A percentile compares a stretch with the other conserved stretches of the same genome.
These are phyloP conservation scores for Colletotrichum salicis DNA, from an alignment of 2,329 filamentous ascomycete genomes.

Conservation along the genomic window DNA sequence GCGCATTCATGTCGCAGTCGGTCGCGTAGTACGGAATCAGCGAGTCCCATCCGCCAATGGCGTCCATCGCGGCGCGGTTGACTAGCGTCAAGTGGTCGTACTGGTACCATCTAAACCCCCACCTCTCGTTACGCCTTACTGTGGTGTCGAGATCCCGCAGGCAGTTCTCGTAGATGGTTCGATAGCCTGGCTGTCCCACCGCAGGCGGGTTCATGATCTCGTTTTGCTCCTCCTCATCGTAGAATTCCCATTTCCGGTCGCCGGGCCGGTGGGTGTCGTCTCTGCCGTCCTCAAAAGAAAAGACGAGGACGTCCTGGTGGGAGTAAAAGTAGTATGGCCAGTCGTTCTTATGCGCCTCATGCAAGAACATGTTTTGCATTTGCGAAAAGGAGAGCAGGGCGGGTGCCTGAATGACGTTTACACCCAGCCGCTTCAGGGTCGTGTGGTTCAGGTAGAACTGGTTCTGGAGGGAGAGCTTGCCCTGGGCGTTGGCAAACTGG, in stretches of 20 bases:
- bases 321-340: slow-evolving; percentile 66
- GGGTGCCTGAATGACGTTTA: slow-evolving; percentile 61
- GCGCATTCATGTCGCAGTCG: slow-evolving; percentile 66
- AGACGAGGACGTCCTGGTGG: slow-evolving; percentile 64
- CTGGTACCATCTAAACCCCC: slow-evolving; percentile 66
- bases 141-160: slow-evolving; percentile 49
- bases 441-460: slow-evolving; percentile 67
- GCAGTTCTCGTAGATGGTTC: slow-evolving; percentile 53
- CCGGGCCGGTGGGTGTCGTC: slow-evolving; percentile 34
- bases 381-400: slow-evolving; percentile 65
- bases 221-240: slow-evolving; percentile 33
- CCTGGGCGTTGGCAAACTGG: slow-evolving; percentile 62
- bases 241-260: slow-evolving; percentile 36
- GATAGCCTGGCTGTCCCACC: slow-evolving; percentile 50
- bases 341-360: slow-evolving; percentile 53
- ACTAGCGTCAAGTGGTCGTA: slow-evolving; percentile 69
- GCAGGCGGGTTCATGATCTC: slow-evolving; percentile 35
- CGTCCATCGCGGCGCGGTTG: slow-evolving; percentile 61
- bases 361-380: slow-evolving; percentile 64
- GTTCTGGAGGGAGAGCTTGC: slow-evolving; percentile 61
- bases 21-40: slow-evolving; percentile 68
- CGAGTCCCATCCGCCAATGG: slow-evolving; percentile 66
- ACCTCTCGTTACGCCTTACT: slow-evolving; percentile 48
- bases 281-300: slow-evolving; percentile 50
- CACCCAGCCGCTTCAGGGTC: slow-evolving; percentile 60